Percentiles rank a stretch among this genome's conserved stretches.
phyloP scores from a whole-genome alignment of 2,329 filamentous ascomycete genomes.

The Paraconiothyrium brasiliense region DNA sequence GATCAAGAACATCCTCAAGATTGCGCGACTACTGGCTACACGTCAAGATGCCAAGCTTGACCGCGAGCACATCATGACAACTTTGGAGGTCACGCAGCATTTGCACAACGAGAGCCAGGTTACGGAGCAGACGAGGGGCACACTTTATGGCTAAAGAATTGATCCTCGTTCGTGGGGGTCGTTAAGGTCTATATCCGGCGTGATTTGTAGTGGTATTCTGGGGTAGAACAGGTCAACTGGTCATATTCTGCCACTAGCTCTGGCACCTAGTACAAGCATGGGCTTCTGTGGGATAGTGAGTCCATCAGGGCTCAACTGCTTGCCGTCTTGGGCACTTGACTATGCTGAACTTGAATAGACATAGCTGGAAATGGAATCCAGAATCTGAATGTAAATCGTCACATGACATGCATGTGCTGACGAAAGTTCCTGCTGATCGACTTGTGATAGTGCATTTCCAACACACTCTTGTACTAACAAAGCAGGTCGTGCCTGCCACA shows the following conservation, averaged over 20 bases:
- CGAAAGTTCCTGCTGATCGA: neutral
- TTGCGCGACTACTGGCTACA: conserved; percentile 44
- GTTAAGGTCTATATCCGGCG: neutral
- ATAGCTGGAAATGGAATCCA: too few relatives aligned
- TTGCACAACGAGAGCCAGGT: conserved; percentile 49
- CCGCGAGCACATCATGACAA: conserved; percentile 45
- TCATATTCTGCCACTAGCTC: too few relatives aligned
- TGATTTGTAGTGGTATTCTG: neutral
- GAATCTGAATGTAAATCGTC: neutral
- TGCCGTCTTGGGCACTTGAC: too few relatives aligned
- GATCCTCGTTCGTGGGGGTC: neutral
- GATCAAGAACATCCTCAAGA: conserved; percentile 57
- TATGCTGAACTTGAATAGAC: too few relatives aligned
- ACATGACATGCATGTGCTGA: neutral
- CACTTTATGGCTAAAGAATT: conserved; percentile 33
- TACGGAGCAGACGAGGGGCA: conserved; percentile 39
- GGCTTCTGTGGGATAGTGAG: too few relatives aligned
- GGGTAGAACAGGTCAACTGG: too few relatives aligned
- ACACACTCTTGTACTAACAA: neutral
- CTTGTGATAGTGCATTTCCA: neutral
- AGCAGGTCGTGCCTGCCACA: neutral
- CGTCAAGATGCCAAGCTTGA: conserved; percentile 33
- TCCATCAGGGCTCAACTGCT: too few relatives aligned
- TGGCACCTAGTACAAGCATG: too few relatives aligned
- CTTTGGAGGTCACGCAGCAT: conserved; percentile 52